phyloP scores from a whole-genome alignment of 176 grass and related monocot species.

The Triticum dicoccoides region DNA sequence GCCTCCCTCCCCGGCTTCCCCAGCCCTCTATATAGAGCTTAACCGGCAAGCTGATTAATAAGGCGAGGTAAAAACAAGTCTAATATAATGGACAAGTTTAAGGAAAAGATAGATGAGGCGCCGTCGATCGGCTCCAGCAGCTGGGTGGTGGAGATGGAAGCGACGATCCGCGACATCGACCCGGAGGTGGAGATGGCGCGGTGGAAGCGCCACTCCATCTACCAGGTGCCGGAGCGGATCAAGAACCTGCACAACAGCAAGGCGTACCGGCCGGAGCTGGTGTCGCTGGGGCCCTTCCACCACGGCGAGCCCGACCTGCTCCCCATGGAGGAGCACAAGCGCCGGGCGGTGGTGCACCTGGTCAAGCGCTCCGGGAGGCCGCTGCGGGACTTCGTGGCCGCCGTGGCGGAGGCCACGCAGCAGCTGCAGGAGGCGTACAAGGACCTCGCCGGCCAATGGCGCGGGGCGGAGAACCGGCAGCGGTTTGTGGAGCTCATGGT shows the following conservation, averaged over 20 bases:
- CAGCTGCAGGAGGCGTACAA: conserved; percentile 28
- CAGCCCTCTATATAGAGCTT: too few relatives aligned
- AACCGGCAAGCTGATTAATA: too few relatives aligned
- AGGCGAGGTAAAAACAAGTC: too few relatives aligned
- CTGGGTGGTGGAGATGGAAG: conserved; percentile 30
- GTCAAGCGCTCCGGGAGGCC: conserved; percentile 24
- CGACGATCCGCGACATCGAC: background rate
- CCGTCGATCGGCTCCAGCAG: background rate
- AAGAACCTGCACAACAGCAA: conserved; percentile 13
- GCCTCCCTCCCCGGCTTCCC: too few relatives aligned
- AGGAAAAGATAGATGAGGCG: too few relatives aligned
- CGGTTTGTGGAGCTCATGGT: conserved; percentile 52
- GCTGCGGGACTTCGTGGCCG: background rate
- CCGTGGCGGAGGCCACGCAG: conserved; percentile 15
- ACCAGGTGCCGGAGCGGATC: conserved; percentile 32
- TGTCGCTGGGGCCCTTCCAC: conserved; percentile 60
- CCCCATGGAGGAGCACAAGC: conserved; percentile 65
- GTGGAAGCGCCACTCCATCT: conserved; percentile 43
- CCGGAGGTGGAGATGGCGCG: conserved; percentile 2
- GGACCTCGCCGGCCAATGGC: conserved; percentile 32
- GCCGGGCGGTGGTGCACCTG: conserved; percentile 32
- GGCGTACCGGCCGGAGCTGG: conserved; percentile 33
- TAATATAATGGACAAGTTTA: too few relatives aligned
- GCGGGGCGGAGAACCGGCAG: background rate
- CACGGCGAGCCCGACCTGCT: conserved; percentile 21